Evolutionary conservation across 352 stramenopile genomes (phyloP), one percentile per base, ranked within the genome.

Genomic region (Aphanomyces astaci): DNA sequence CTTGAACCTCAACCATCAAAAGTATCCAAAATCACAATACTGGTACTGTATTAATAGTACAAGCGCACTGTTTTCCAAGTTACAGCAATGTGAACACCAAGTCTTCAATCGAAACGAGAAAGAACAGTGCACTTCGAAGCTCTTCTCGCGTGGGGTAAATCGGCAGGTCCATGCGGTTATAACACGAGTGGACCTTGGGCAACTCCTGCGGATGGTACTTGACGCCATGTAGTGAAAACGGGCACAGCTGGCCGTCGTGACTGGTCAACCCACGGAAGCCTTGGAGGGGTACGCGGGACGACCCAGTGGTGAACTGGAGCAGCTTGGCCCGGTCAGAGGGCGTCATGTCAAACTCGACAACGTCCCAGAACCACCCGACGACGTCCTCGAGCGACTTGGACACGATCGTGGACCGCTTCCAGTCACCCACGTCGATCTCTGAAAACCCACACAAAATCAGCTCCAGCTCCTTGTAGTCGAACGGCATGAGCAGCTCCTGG

Each of bases 391-490:
- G 32, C 55, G 55, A 64, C 25, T 45, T 45, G 3, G 76, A 75
- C n/a, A 79, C 71, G 19, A 66, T 59, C 28, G 94, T 96, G 72
- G 98, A 74, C 4, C 73, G 70, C 69, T 90, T 82, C 96, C 96
- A 98, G 73, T 99, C 94, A 13, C 90, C 76, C 53, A 98, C 92
- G 55, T 98, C 85, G 71, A 99, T 98, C 71, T 86, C 79, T 0
- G 92, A 87, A 43, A 98, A 82, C 22, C 96, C 96, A 67, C 94
- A 98, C 64, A 99, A 89, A 7, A 99, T 63, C 36, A 98, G 82
- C 71, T 99, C 96, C 10, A 99, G 73, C 76, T 99, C 95, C 78
- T 98, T 93, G 64, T 95, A 95, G 74, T 99, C 96, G 75, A 99
- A 99, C 7, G 97, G 80, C 55, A 96, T 89, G 30, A 99, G 72